Percentiles rank a stretch among this genome's conserved stretches.
phyloP scores from a whole-genome alignment of 2,329 filamentous ascomycete genomes.

The Falciphora oryzae region DNA sequence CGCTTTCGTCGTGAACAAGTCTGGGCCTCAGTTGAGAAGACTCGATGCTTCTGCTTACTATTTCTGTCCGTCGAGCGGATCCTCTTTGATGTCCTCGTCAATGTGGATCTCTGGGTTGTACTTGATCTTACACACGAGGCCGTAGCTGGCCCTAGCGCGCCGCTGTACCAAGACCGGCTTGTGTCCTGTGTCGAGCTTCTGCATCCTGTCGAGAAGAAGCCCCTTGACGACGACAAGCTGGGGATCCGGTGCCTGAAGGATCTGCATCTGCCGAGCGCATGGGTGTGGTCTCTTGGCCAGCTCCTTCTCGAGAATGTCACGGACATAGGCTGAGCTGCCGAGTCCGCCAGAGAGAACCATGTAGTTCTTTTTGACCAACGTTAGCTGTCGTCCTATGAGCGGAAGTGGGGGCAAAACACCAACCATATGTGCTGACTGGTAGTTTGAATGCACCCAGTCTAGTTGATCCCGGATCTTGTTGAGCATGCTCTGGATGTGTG shows the following conservation, averaged over 20 bases:
- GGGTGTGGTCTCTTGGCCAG: slow-evolving; percentile 19
- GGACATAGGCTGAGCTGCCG: slow-evolving; percentile 40
- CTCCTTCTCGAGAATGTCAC: slow-evolving; percentile 33
- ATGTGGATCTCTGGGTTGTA: slow-evolving; percentile 32
- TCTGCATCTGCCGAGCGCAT: slow-evolving; percentile 17
- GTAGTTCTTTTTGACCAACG: slow-evolving; percentile 25
- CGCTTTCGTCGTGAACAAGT: too few relatives aligned
- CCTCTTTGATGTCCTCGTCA: slow-evolving; percentile 22
- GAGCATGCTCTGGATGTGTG: slow-evolving; percentile 33
- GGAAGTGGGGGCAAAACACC: background rate
- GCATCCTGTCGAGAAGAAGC: slow-evolving; percentile 42
- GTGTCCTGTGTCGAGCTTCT: slow-evolving; percentile 34
- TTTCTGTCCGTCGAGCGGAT: slow-evolving; percentile 21
- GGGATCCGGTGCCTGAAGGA: slow-evolving; percentile 42
- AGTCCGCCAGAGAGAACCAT: slow-evolving; percentile 40
- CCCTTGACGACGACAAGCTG: slow-evolving; percentile 51
- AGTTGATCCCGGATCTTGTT: slow-evolving; percentile 34
- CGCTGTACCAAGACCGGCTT: slow-evolving; percentile 36
- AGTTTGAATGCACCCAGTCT: slow-evolving; percentile 29
- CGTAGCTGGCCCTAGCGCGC: slow-evolving; percentile 37
- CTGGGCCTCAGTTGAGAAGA: too few relatives aligned
- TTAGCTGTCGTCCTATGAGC: background rate
- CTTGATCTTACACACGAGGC: slow-evolving; percentile 30
- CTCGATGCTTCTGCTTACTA: slow-evolving; percentile 16
- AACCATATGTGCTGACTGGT: slow-evolving; percentile 29